These are phyloP conservation scores for Yamadazyma insecticola DNA, from an alignment of 805 yeast genomes.

Conservation along the genomic window DNA sequence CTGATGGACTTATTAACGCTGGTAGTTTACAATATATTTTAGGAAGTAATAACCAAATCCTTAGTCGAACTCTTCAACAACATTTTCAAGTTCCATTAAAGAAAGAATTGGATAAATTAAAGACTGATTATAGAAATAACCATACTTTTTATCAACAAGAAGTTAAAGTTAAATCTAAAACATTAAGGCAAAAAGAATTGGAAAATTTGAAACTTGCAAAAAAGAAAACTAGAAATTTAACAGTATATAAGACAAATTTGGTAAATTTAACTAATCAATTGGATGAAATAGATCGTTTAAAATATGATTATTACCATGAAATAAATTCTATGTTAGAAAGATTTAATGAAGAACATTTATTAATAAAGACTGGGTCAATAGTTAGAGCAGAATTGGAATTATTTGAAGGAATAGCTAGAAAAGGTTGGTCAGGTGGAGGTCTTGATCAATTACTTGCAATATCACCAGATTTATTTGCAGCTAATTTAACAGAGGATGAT, in stretches of 20 bases:
- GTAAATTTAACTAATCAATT: conserved; percentile 65
- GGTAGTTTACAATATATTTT: conserved; percentile 75
- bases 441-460: conserved; percentile 61
- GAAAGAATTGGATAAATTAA: conserved; percentile 41
- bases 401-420: conserved; percentile 73
- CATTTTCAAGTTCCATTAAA: conserved; percentile 53
- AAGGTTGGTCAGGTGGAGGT: conserved; percentile 88
- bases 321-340: conserved; percentile 56
- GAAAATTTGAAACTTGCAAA: conserved; percentile 57
- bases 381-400: conserved; percentile 79
- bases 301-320: conserved; percentile 68
- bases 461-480: conserved; percentile 52
- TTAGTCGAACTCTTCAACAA: conserved; percentile 53
- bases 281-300: conserved; percentile 72
- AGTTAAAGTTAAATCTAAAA: conserved; percentile 48
- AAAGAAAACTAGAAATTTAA: conserved; percentile 57
- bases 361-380: conserved; percentile 55
- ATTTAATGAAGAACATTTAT: conserved; percentile 51
- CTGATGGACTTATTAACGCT: conserved; percentile 64
- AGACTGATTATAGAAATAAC: conserved; percentile 37
- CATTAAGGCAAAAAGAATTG: conserved; percentile 55
- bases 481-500: conserved; percentile 19
- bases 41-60: conserved; percentile 71
- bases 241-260: conserved; percentile 63
- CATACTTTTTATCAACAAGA: conserved; percentile 52